Evolutionary conservation across 345 rosid genomes (phyloP).

Genomic region (Nephelium lappaceum): DNA sequence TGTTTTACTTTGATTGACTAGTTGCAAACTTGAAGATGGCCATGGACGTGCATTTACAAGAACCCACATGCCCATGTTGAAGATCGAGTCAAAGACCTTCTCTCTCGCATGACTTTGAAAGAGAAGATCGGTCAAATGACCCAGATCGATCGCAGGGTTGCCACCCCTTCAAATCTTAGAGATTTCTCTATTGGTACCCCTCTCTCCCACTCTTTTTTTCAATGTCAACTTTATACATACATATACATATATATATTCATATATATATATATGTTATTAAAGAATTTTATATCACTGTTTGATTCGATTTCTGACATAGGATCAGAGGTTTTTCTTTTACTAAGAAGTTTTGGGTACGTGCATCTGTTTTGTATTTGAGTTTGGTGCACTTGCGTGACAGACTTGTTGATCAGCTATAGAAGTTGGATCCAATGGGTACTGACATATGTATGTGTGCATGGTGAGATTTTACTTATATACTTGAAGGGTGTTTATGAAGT

Average conservation of each 20-base stretch:
- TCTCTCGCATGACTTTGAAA: constrained; percentile 71
- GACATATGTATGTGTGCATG: neutral
- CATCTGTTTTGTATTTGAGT: neutral
- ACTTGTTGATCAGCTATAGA: neutral
- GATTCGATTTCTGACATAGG: neutral
- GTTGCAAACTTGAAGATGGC: constrained; percentile 1
- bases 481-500: neutral
- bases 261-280: too few species aligned
- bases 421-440: neutral
- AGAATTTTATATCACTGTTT: neutral
- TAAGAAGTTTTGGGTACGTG: neutral
- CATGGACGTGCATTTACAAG: constrained; percentile 57
- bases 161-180: constrained; percentile 49
- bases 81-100: constrained; percentile 75
- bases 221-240: too few species aligned
- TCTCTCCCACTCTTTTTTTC: neutral
- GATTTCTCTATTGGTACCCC: constrained; percentile 56
- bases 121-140: constrained; percentile 93
- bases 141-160: constrained; percentile 68
- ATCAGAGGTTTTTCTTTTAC: too few species aligned
- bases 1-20: neutral
- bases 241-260: too few species aligned
- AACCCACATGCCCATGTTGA: constrained; percentile 59
- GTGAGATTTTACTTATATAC: neutral
- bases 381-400: too few species aligned